Percentiles rank a stretch among this genome's conserved stretches.
Conservation (phyloP, 495 filamentous ascomycete genomes). For the Haplographium delicatum region DNA sequence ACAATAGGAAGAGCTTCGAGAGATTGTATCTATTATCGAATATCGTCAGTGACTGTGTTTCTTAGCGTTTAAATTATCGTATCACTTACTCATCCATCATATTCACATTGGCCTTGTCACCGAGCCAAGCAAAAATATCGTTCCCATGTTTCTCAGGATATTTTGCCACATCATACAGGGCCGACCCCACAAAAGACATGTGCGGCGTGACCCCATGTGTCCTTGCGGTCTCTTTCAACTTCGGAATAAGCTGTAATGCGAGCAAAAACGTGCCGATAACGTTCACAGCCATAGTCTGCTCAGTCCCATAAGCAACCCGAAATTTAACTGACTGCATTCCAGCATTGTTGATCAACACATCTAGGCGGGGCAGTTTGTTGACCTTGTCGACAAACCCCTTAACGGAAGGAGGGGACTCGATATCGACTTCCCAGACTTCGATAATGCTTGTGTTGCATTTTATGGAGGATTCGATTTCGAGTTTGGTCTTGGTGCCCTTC, state of each 20-base stretch:
- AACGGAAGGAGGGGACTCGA: conserved; percentile 28
- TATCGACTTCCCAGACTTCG: conserved; percentile 54
- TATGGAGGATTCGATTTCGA: conserved; percentile 27
- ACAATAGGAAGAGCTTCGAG: conserved; percentile 18
- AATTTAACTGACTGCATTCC: conserved; percentile 7
- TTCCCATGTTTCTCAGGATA: conserved; percentile 7
- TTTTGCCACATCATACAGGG: background rate
- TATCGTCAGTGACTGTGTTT: conserved; percentile 1
- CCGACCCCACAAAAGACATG: conserved; percentile 5
- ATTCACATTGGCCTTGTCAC: conserved; percentile 15
- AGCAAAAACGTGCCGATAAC: conserved; percentile 18
- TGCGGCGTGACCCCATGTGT: conserved; percentile 1
- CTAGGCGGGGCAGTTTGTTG: conserved; percentile 11
- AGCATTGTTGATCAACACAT: conserved; percentile 19
- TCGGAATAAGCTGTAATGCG: conserved; percentile 16
- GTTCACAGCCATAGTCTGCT: conserved; percentile 16
- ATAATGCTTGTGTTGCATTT: conserved; percentile 28
- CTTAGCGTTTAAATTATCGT: background rate
- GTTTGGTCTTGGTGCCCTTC: conserved; percentile 34
- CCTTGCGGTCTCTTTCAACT: conserved; percentile 9
- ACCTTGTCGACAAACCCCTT: conserved; percentile 12
- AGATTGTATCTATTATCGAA: conserved; percentile 16
- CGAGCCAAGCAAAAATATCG: conserved; percentile 16
- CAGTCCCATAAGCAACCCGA: background rate
- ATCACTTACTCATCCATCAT: conserved; percentile 11